Evolutionary conservation across 805 yeast species (phyloP).

Genomic region (Yamadazyma ubonensis): DNA sequence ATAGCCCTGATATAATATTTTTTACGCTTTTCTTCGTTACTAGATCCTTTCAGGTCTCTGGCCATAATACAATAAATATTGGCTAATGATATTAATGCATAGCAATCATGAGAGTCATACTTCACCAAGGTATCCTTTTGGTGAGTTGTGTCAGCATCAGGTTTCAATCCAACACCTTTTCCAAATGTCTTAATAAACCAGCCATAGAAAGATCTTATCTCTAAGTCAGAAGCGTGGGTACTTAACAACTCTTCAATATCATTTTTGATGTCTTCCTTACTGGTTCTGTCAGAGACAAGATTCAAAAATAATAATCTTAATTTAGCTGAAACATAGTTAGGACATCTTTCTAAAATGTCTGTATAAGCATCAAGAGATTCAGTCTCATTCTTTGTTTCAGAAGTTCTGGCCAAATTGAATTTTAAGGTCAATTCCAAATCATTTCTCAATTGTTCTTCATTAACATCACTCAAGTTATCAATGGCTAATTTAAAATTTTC

Average conservation of each 20-base stretch:
- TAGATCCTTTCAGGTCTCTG: constrained; percentile 60
- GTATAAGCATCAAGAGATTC: constrained; percentile 51
- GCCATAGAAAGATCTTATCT: constrained; percentile 86
- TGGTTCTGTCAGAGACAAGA: constrained; percentile 40
- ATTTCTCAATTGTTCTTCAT: constrained; percentile 21
- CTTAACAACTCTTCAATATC: constrained; percentile 57
- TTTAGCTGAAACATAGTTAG: constrained; percentile 72
- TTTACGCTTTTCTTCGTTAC: constrained; percentile 50
- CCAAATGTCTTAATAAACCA: constrained; percentile 77
- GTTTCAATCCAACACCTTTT: constrained; percentile 45
- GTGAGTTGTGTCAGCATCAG: constrained; percentile 68
- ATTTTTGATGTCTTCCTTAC: constrained; percentile 47
- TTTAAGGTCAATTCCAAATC: constrained; percentile 33
- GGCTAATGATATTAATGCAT: constrained; percentile 87
- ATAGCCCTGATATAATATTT: constrained; percentile 87
- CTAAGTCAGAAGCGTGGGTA: constrained; percentile 60
- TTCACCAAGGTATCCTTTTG: constrained; percentile 82
- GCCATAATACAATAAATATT: constrained; percentile 84
- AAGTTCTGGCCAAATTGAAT: constrained; percentile 77
- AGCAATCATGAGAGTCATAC: constrained; percentile 82
- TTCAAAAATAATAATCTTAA: constrained; percentile 67
- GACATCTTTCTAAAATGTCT: constrained; percentile 55
- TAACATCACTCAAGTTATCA: constrained; percentile 30
- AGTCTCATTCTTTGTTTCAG: constrained; percentile 47
- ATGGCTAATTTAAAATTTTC: constrained; percentile 52